A percentile compares a stretch with the other conserved stretches of the same genome.
Evolutionary conservation across 2,329 filamentous ascomycete species (phyloP).

Genomic region (Xylariales sp.): DNA sequence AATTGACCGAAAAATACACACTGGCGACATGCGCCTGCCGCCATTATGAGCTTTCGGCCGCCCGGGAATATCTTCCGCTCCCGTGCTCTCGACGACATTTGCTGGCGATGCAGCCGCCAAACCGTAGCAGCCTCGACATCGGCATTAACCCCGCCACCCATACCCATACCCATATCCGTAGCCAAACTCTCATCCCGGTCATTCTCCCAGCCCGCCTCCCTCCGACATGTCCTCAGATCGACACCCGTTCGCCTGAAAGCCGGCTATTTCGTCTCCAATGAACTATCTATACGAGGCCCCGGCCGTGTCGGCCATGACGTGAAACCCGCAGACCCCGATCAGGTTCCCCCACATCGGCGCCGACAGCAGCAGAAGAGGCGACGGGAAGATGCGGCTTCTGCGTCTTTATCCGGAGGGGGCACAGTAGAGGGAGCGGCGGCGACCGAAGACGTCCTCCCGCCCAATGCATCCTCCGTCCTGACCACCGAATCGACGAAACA

Average conservation of each 20-base stretch:
- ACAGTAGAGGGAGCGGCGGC: background rate
- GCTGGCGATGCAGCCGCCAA: conserved; percentile 48
- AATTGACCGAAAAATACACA: conserved; percentile 27
- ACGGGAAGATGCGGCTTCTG: conserved; percentile 25
- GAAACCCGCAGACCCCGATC: conserved; percentile 15
- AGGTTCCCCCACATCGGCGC: conserved; percentile 26
- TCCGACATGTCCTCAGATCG: conserved; percentile 32
- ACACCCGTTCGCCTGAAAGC: conserved; percentile 43
- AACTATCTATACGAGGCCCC: conserved; percentile 31
- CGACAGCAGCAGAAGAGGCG: conserved; percentile 17
- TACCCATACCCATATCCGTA: background rate
- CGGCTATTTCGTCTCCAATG: conserved; percentile 49
- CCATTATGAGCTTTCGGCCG: conserved; percentile 51
- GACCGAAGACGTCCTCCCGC: conserved; percentile 54
- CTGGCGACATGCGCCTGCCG: conserved; percentile 46
- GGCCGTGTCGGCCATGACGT: conserved; percentile 21
- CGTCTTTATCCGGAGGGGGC: background rate
- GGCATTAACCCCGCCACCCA: background rate
- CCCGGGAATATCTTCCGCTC: conserved; percentile 46
- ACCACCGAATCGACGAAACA: conserved; percentile 63
- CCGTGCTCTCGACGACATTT: conserved; percentile 45
- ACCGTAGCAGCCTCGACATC: conserved; percentile 5
- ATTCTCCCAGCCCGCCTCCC: conserved; percentile 38
- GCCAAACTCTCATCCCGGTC: conserved; percentile 33
- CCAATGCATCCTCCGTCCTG: conserved; percentile 66